Percentiles rank a stretch among this genome's conserved stretches.
Conservation (phyloP, 495 filamentous ascomycete species). For the Aspergillus hancockii region DNA sequence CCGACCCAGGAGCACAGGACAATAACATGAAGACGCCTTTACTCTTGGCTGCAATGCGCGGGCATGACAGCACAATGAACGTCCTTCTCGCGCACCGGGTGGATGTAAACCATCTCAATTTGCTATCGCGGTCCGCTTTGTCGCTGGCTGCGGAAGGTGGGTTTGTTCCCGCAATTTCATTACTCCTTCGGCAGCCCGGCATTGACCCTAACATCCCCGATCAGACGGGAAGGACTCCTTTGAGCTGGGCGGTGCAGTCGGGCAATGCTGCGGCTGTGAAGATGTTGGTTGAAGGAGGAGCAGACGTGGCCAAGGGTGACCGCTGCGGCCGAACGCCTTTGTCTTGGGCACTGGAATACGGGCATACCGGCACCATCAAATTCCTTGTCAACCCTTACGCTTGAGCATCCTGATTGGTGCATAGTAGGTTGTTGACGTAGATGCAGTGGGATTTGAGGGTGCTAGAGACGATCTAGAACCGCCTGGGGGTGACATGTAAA, state of each 20-base stretch:
- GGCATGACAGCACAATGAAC: background rate
- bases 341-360: conserved; percentile 11
- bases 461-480: no score
- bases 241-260: conserved; percentile 1
- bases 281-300: background rate
- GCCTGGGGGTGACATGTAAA: no score
- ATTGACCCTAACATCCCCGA: background rate
- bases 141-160: background rate
- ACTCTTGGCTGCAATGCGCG: background rate
- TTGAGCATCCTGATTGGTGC: no score
- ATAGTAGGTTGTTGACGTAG: no score
- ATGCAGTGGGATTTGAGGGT: no score
- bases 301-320: conserved; percentile 1
- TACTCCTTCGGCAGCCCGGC: background rate
- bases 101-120: background rate
- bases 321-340: background rate
- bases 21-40: background rate
- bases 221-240: conserved; percentile 1
- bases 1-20: background rate
- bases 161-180: background rate
- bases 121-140: background rate
- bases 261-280: background rate
- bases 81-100: background rate
- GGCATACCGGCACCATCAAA: conserved; percentile 1
- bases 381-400: background rate